Conservation (phyloP, 768 basidiomycete species). For the Suillus alpinus region DNA sequence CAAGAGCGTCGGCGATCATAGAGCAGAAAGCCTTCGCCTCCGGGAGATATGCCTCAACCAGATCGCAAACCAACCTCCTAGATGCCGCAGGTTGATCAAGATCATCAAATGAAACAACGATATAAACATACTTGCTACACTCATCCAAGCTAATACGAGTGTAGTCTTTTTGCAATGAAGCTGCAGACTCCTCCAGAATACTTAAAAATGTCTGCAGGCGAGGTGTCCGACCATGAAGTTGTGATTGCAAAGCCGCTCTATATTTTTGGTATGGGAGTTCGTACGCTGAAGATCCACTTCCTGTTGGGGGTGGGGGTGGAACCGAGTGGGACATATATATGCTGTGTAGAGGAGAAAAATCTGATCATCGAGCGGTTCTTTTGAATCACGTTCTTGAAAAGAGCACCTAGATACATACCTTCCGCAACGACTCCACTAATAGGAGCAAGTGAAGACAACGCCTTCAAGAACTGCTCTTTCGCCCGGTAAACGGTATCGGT, state of each 20-base stretch:
- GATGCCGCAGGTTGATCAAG: constrained; percentile 4
- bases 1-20: constrained; percentile 41
- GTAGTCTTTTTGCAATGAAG: constrained; percentile 59
- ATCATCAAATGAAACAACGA: not conserved
- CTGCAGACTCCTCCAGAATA: constrained; percentile 58
- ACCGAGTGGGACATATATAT: constrained; percentile 55
- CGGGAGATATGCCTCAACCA: constrained; percentile 47
- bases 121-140: constrained; percentile 40
- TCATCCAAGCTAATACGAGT: constrained; percentile 39
- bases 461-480: constrained; percentile 44
- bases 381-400: not conserved
- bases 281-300: constrained; percentile 29
- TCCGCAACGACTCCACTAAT: not conserved
- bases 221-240: constrained; percentile 63
- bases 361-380: constrained; percentile 30
- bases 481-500: constrained; percentile 42
- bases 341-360: constrained; percentile 47
- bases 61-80: constrained; percentile 41
- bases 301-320: constrained; percentile 42
- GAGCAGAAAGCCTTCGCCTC: constrained; percentile 48
- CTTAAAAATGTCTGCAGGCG: constrained; percentile 56
- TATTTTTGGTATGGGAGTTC: constrained; percentile 60
- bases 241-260: constrained; percentile 55
- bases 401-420: not conserved
- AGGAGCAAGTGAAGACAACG: constrained; percentile 27